Evolutionary conservation across 257 asterid genomes (phyloP).

Genomic region (Oldenlandia corymbosa): DNA sequence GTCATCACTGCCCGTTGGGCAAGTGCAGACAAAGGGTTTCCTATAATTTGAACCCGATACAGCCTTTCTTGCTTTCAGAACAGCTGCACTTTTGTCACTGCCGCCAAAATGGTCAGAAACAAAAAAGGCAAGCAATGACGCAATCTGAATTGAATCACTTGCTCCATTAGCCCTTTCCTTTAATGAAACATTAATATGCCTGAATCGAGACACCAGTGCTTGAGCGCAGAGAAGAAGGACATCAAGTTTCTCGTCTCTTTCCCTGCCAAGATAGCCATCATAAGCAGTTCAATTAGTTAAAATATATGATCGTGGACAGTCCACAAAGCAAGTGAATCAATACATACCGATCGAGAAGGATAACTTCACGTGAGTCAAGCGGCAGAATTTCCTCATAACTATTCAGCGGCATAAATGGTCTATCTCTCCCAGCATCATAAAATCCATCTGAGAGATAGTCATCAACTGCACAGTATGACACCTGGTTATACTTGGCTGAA

Average conservation of each 20-base stretch:
- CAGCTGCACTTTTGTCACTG: slow-evolving; percentile 60
- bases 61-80: slow-evolving; percentile 66
- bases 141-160: slow-evolving; percentile 52
- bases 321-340: neutral
- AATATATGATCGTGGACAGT: neutral
- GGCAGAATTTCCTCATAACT: slow-evolving; percentile 49
- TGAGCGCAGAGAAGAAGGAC: slow-evolving; percentile 62
- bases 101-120: slow-evolving; percentile 98
- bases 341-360: slow-evolving; percentile 75
- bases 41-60: slow-evolving; percentile 62
- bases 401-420: slow-evolving; percentile 70
- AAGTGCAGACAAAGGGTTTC: slow-evolving; percentile 88
- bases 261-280: slow-evolving; percentile 42
- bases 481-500: slow-evolving; percentile 65
- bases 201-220: slow-evolving; percentile 49
- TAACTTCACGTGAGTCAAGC: slow-evolving; percentile 67
- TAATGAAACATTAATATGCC: slow-evolving; percentile 43
- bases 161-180: slow-evolving; percentile 31
- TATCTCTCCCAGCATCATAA: slow-evolving; percentile 94
- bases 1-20: slow-evolving; percentile 49
- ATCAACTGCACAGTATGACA: slow-evolving; percentile 64
- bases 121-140: slow-evolving; percentile 84
- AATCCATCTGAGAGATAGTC: slow-evolving; percentile 88
- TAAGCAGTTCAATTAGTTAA: neutral
- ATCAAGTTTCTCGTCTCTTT: slow-evolving; percentile 77